These are phyloP conservation scores for Scedosporium boydii DNA, from an alignment of 2,329 filamentous ascomycete species.

Conservation along the genomic window DNA sequence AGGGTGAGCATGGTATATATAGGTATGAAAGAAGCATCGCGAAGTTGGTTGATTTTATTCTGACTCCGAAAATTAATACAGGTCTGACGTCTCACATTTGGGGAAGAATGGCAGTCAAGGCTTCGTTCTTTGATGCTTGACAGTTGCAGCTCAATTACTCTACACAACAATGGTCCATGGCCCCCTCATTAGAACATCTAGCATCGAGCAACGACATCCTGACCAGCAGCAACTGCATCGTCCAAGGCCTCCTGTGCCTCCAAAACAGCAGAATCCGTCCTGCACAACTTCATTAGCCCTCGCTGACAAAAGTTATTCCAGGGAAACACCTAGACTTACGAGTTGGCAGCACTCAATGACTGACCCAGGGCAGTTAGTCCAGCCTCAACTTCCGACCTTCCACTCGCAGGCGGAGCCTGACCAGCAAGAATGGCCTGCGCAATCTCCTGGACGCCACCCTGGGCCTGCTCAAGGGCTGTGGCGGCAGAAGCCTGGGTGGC, in stretches of 20 bases:
- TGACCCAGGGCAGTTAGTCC: constrained; percentile 4
- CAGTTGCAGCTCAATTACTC: no score
- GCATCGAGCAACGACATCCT: constrained; percentile 1
- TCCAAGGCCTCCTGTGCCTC: neutral
- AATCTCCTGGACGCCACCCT: constrained; percentile 5
- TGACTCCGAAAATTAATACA: no score
- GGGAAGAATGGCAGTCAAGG: no score
- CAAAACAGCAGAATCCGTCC: constrained; percentile 4
- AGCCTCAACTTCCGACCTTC: constrained; percentile 4
- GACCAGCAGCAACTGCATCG: neutral
- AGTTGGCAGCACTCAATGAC: constrained; percentile 1
- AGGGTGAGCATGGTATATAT: no score
- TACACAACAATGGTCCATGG: no score
- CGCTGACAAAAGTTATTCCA: neutral
- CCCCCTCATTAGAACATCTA: neutral
- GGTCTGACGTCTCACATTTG: no score
- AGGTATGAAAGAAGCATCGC: no score
- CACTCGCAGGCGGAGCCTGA: neutral
- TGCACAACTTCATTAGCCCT: neutral
- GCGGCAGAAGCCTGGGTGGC: constrained; percentile 5
- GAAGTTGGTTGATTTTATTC: no score
- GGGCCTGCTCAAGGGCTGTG: constrained; percentile 4
- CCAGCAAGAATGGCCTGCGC: constrained; percentile 7
- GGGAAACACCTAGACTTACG: neutral
- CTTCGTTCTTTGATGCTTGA: no score